These are phyloP conservation scores for Clathrospora elynae DNA, from an alignment of 2,329 filamentous ascomycete species.

Conservation along the genomic window DNA sequence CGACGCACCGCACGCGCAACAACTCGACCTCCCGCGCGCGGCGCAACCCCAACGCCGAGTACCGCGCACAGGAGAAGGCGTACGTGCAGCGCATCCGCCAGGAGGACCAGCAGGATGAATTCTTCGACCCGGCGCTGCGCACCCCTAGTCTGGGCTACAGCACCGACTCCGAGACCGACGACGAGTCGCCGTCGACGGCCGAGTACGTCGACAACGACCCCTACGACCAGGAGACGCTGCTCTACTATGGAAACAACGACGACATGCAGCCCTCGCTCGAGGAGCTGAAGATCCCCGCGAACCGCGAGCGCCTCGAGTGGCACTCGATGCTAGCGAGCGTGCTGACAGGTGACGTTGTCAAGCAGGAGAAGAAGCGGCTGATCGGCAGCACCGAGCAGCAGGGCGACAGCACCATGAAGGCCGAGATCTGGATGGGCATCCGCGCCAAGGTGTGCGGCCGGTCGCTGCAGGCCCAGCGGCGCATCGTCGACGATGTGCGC, in stretches of 20 bases:
- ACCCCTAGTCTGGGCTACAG: constrained; percentile 70
- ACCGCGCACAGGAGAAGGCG: constrained; percentile 86
- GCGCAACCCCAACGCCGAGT: constrained; percentile 72
- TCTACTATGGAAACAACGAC: constrained; percentile 92
- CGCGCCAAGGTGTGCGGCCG: constrained; percentile 83
- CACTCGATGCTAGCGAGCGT: constrained; percentile 97
- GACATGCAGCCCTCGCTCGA: constrained; percentile 86
- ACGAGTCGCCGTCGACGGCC: constrained; percentile 86
- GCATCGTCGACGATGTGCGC: constrained; percentile 85
- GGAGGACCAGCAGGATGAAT: constrained; percentile 70
- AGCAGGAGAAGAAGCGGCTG: constrained; percentile 95
- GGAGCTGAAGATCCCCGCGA: constrained; percentile 85
- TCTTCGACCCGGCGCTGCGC: constrained; percentile 71
- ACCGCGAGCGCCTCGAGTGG: constrained; percentile 92
- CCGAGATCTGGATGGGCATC: constrained; percentile 86
- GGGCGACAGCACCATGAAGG: constrained; percentile 68
- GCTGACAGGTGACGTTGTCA: constrained; percentile 92
- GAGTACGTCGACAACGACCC: constrained; percentile 79
- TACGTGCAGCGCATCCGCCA: constrained; percentile 92
- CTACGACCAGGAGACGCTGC: constrained; percentile 88
- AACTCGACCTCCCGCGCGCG: constrained; percentile 60
- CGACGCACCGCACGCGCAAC: constrained; percentile 59
- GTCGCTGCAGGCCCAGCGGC: constrained; percentile 80
- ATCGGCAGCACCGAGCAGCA: constrained; percentile 81
- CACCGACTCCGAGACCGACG: constrained; percentile 82